Evolutionary conservation across 2,329 filamentous ascomycete species (phyloP).

Genomic region (Myriangium duriaei): DNA sequence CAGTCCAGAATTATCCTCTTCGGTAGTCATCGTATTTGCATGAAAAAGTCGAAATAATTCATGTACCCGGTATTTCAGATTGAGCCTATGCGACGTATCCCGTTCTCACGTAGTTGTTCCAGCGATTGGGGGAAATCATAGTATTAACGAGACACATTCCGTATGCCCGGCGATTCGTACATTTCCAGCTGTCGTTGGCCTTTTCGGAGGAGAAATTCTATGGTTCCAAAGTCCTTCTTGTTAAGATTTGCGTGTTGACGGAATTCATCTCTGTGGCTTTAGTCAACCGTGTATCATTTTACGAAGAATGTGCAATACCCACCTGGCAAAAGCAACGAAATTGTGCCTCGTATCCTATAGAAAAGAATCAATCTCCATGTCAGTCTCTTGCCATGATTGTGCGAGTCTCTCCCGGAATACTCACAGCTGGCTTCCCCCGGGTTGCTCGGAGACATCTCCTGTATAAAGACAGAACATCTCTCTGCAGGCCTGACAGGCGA

Average conservation of each 20-base stretch:
- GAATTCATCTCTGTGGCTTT: constrained; percentile 55
- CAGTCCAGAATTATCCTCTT: too few species aligned
- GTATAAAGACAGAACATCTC: constrained; percentile 76
- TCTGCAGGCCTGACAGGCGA: constrained; percentile 75
- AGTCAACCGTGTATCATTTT: constrained; percentile 8
- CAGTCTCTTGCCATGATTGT: constrained; percentile 8
- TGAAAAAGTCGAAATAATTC: too few species aligned
- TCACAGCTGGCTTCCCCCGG: constrained; percentile 64
- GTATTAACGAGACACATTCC: constrained; percentile 45
- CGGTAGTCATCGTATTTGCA: too few species aligned
- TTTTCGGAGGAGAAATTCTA: constrained; percentile 75
- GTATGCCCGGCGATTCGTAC: constrained; percentile 69
- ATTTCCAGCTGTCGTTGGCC: constrained; percentile 70
- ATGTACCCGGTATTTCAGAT: too few species aligned
- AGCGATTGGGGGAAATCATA: too few species aligned
- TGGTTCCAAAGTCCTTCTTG: constrained; percentile 74
- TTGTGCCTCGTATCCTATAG: constrained; percentile 17
- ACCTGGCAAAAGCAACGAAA: constrained; percentile 21
- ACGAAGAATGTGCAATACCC: background rate
- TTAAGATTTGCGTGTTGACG: constrained; percentile 51
- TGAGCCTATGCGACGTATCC: too few species aligned
- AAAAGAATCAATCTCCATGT: too few species aligned
- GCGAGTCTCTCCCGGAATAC: constrained; percentile 17
- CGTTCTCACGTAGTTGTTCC: too few species aligned
- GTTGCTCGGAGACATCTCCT: constrained; percentile 72